These are phyloP conservation scores for Didymosphaeria variabile DNA, from an alignment of 2,329 filamentous ascomycete species.

Conservation along the genomic window DNA sequence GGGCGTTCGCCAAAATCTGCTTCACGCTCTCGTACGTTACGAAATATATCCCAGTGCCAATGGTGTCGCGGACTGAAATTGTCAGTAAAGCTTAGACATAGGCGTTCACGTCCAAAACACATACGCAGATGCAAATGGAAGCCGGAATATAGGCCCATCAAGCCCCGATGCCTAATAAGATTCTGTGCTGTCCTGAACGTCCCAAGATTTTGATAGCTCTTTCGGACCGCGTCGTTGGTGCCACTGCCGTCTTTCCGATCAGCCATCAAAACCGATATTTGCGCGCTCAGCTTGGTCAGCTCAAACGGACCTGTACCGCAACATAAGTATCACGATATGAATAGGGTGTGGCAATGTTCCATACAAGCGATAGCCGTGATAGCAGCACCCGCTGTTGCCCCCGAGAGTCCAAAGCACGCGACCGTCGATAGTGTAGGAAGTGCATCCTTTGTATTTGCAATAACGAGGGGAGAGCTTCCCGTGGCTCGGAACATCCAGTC, in stretches of 20 bases:
- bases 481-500: constrained; percentile 72
- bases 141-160: constrained; percentile 79
- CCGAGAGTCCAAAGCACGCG: constrained; percentile 78
- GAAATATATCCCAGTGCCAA: constrained; percentile 87
- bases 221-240: constrained; percentile 48
- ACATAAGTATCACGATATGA: background rate
- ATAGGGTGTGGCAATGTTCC: constrained; percentile 15
- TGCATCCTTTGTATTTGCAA: constrained; percentile 74
- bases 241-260: constrained; percentile 61
- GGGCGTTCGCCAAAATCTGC: constrained; percentile 79
- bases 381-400: constrained; percentile 79
- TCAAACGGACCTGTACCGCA: constrained; percentile 75
- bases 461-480: constrained; percentile 74
- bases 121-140: constrained; percentile 80
- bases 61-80: constrained; percentile 75
- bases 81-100: constrained; percentile 22
- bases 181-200: constrained; percentile 79
- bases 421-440: constrained; percentile 78
- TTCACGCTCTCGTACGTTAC: constrained; percentile 90
- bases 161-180: constrained; percentile 77
- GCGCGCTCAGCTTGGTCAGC: constrained; percentile 86
- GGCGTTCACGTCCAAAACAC: constrained; percentile 36
- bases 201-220: constrained; percentile 79
- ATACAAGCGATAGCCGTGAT: constrained; percentile 81
- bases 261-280: constrained; percentile 82